phyloP scores from a whole-genome alignment of 257 asterid genomes.

The Solanum ossicruentum region DNA sequence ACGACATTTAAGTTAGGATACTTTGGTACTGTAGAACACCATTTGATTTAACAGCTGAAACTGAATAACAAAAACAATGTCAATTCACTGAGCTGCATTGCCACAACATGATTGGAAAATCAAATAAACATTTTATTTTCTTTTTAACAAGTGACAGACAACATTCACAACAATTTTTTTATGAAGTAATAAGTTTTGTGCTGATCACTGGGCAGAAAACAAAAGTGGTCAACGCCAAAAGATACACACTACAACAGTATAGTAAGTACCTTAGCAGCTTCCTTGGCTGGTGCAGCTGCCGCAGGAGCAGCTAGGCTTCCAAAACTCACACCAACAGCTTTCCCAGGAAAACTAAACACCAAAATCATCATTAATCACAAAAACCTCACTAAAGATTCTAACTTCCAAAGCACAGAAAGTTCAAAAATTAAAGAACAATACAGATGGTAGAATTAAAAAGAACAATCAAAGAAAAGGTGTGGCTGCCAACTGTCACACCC shows the following conservation, averaged over 20 bases:
- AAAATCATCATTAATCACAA: background rate
- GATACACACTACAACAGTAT: background rate
- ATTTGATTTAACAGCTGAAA: background rate
- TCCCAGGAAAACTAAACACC: conserved; percentile 48
- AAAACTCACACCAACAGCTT: conserved; percentile 63
- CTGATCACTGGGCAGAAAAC: background rate
- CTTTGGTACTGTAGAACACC: background rate
- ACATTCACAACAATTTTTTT: background rate
- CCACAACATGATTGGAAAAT: background rate
- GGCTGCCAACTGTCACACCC: conserved; percentile 62
- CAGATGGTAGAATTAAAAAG: too few relatives aligned
- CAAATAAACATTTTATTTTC: background rate
- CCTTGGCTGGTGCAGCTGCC: conserved; percentile 43
- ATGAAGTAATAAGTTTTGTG: background rate
- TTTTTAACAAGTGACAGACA: background rate
- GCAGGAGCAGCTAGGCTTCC: conserved; percentile 42
- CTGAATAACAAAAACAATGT: background rate
- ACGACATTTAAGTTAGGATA: background rate
- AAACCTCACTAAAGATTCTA: background rate
- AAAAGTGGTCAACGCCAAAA: background rate
- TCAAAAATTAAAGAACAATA: too few relatives aligned
- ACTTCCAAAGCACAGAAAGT: background rate
- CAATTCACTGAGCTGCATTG: background rate
- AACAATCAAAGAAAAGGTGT: background rate
- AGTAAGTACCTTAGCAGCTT: conserved; percentile 25